These are phyloP conservation scores for Chimonanthus praecox DNA, from an alignment of 164 flowering plant genomes.

Conservation along the genomic window DNA sequence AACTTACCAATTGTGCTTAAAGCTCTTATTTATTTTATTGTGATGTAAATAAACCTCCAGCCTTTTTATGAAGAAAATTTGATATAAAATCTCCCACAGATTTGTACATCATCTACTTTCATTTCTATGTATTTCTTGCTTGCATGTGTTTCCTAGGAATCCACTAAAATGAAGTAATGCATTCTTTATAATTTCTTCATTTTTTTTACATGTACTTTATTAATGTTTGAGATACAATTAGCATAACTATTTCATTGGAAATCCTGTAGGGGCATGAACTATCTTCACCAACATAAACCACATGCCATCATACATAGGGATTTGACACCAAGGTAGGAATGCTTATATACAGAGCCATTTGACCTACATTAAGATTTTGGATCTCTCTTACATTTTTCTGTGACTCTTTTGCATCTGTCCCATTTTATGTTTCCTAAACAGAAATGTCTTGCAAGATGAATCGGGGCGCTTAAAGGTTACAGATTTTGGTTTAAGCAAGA, in stretches of 20 bases:
- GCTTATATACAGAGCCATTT: neutral
- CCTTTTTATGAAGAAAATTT: too few relatives aligned
- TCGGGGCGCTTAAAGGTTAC: constrained; percentile 54
- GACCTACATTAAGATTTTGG: neutral
- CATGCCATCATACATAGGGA: constrained; percentile 58
- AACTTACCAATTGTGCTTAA: too few relatives aligned
- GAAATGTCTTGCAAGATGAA: constrained; percentile 56
- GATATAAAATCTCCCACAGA: too few relatives aligned
- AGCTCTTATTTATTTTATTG: too few relatives aligned
- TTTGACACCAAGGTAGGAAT: constrained; percentile 53
- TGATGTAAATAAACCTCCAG: too few relatives aligned
- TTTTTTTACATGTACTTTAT: too few relatives aligned
- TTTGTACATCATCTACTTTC: too few relatives aligned
- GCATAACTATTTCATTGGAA: neutral
- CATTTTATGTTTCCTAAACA: constrained; percentile 11
- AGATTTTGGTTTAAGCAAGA: constrained; percentile 61
- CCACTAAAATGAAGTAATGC: too few relatives aligned
- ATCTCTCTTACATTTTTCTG: neutral
- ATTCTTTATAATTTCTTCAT: too few relatives aligned
- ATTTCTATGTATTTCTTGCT: too few relatives aligned
- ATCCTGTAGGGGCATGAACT: constrained; percentile 60
- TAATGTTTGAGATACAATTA: neutral
- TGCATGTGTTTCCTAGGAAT: too few relatives aligned
- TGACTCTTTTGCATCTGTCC: neutral
- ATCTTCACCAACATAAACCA: constrained; percentile 64